Conservation (phyloP, 2,329 filamentous ascomycete genomes). For the Neoscytalidium dimidiatum region DNA sequence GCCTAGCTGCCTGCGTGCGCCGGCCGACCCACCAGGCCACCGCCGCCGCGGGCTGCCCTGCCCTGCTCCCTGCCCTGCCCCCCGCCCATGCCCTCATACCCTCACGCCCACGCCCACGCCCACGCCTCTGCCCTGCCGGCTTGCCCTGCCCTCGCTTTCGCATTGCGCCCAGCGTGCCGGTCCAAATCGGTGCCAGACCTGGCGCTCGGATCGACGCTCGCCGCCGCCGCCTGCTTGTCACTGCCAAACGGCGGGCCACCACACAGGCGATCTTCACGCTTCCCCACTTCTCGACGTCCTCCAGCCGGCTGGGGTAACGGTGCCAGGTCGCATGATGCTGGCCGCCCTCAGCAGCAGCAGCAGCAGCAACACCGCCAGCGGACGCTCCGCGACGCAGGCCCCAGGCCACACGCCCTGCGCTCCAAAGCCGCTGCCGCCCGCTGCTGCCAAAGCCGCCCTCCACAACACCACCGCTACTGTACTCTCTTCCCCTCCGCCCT, state of each 20-base stretch:
- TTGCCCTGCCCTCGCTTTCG: conserved; percentile 12
- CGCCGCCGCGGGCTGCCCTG: background rate
- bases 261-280: conserved; percentile 13
- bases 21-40: conserved; percentile 8
- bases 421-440: too few species aligned
- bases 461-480: too few species aligned
- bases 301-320: conserved; percentile 11
- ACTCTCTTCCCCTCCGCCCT: too few species aligned
- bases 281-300: conserved; percentile 11
- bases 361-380: background rate
- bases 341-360: background rate
- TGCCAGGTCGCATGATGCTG: conserved; percentile 8
- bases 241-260: conserved; percentile 16
- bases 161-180: conserved; percentile 15
- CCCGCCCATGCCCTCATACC: background rate
- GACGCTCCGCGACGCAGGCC: background rate
- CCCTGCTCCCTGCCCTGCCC: background rate
- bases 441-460: too few species aligned
- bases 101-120: background rate
- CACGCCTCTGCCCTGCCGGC: background rate
- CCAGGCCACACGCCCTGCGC: background rate
- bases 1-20: conserved; percentile 10
- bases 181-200: conserved; percentile 11
- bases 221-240: conserved; percentile 11
- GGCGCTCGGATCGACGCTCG: conserved; percentile 16